These are phyloP conservation scores for Aspergillus jensenii DNA, from an alignment of 2,329 filamentous ascomycete genomes.

Conservation along the genomic window DNA sequence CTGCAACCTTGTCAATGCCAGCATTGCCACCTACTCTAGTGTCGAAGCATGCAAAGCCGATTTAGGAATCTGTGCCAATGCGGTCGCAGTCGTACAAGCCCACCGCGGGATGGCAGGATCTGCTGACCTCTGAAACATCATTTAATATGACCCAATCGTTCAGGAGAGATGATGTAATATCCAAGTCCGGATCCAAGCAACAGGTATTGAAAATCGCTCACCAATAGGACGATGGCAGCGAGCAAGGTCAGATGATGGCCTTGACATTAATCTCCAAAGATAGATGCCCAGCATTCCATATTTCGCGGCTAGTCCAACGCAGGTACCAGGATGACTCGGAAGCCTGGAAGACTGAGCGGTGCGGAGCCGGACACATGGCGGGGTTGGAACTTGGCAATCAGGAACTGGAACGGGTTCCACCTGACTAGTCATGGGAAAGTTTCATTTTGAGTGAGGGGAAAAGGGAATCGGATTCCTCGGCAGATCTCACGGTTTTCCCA, in stretches of 20 bases:
- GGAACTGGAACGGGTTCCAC: constrained; percentile 6
- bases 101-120: neutral
- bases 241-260: neutral
- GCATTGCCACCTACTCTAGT: neutral
- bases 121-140: constrained; percentile 9
- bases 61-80: neutral
- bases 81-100: neutral
- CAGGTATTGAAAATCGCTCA: neutral
- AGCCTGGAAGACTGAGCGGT: neutral
- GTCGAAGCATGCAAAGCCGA: neutral
- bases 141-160: neutral
- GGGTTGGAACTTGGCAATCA: constrained; percentile 8
- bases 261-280: neutral
- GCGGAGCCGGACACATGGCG: constrained; percentile 5
- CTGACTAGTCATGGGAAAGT: constrained; percentile 3
- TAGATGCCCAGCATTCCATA: neutral
- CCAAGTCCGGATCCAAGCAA: neutral
- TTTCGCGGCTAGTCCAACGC: neutral
- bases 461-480: neutral
- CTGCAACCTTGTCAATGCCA: neutral
- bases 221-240: neutral
- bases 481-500: neutral
- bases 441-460: constrained; percentile 5
- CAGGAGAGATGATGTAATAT: constrained; percentile 3
- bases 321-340: constrained; percentile 2